Evolutionary conservation across 495 filamentous ascomycete genomes (phyloP), one percentile per base, ranked within the genome.

Genomic region (Penicillium paxilli): DNA sequence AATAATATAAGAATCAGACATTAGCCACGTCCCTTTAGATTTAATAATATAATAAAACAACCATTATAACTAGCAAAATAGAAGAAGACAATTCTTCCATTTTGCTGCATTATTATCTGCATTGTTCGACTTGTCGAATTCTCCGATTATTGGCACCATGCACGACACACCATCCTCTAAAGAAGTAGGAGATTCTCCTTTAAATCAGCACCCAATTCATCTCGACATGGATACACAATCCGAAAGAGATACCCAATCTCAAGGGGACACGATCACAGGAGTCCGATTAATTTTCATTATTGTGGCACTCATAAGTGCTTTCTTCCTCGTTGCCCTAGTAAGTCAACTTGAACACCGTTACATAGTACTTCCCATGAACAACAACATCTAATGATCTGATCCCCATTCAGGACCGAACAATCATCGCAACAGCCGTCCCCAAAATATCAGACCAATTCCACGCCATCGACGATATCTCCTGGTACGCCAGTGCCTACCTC

Each of bases 361-460:
- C 14, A 12, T 22, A 23, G n/a, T n/a, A 19, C 3, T 24, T 32
- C 0, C 19, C 23, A n/a, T n/a, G n/a, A 20, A 33, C 16, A 6
- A 42, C 20, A 38, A 7, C 51, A 21, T 54, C 40, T 45, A 16
- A 32, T 38, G 14, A 33, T 7, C 17, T 51, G 1, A 33, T 46
- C 7, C 37, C 44, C 30, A 4, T 12, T 33, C 24, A 46, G 70
- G 80, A 84, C 66, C 78, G 81, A 63, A 81, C 84, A 19, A 89
- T 90, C 59, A 87, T 90, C 51, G 82, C 84, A 4, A 89, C 87
- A 0, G 87, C 87, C 20, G 87, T 88, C 49, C 87, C 87, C 10
- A 74, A 77, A 40, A 89, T 90, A 57, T 84, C 87, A 0, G 79
- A 86, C 58, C 66, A 84, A 38, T 91, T 91, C 69, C 71, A 86